Percentiles rank a stretch among this genome's conserved stretches.
Evolutionary conservation across 1,284 basidiomycete species (phyloP).

Genomic region (Ustilago lituana): DNA sequence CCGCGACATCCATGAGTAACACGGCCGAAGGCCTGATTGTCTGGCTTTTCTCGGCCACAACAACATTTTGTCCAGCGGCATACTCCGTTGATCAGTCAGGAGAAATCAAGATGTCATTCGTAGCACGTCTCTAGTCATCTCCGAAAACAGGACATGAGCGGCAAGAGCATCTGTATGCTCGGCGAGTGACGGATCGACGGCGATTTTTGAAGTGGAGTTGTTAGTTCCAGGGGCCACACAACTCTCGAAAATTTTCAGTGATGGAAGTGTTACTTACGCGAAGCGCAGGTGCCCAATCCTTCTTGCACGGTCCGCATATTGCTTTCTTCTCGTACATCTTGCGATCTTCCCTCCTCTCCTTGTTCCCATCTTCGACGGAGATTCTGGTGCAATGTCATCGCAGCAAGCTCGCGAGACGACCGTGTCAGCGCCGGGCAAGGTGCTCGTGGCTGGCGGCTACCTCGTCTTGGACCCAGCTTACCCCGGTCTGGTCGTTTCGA

Average conservation of each 20-base stretch:
- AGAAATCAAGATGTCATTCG: too few relatives aligned
- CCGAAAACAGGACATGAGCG: too few relatives aligned
- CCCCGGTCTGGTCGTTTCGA: constrained; percentile 72
- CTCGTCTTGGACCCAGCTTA: constrained; percentile 66
- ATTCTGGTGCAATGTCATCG: constrained; percentile 10
- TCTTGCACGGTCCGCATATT: constrained; percentile 1
- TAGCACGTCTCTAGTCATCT: too few relatives aligned
- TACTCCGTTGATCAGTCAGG: too few relatives aligned
- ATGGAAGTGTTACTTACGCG: constrained; percentile 29
- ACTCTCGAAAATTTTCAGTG: too few relatives aligned
- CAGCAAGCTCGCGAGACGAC: constrained; percentile 60
- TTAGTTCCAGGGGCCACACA: background rate
- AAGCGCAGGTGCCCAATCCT: constrained; percentile 1
- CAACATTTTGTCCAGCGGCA: too few relatives aligned
- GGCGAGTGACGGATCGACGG: too few relatives aligned
- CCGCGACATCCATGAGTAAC: constrained; percentile 1
- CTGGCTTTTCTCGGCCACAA: too few relatives aligned
- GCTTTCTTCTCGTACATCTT: too few relatives aligned
- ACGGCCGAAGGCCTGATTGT: too few relatives aligned
- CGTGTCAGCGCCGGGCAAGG: constrained; percentile 93
- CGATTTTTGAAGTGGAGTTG: background rate
- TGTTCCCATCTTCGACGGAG: background rate
- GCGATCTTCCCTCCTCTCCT: too few relatives aligned
- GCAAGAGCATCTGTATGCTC: too few relatives aligned
- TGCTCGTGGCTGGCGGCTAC: constrained; percentile 74